Base-by-base conservation (phyloP, 495 filamentous ascomycete species). In the Penicillium pancosmium region DNA sequence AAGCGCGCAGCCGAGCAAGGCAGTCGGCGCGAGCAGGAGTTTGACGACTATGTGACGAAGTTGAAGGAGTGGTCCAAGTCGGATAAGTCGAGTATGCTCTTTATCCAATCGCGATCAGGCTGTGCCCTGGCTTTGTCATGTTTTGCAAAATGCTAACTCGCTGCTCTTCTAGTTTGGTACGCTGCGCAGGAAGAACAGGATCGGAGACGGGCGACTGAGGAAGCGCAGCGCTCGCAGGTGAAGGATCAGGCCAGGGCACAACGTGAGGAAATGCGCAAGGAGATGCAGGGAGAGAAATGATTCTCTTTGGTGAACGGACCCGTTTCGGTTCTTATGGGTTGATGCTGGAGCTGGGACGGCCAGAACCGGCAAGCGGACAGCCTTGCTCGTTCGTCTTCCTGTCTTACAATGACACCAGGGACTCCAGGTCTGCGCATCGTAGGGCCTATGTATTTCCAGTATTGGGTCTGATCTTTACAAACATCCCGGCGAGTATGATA, bases 61-160 rank as follows among this genome's bases (percentile, higher is more conserved):
- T 74, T 98, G 68, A 96, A 93, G 81, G 82, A 93, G 63, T 90
- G 93, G 78, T 90, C 91, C 9, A 96, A 93, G 73, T 92, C 89
- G 1, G 85, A 92, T 68, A 96, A 95, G 75, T 89, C 90, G 40
- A 95, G 87, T 90, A 38, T 38, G 36, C 36, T 38, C 8, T 38
- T 38, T 15, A 5, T 2, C 36, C 36, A 31, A 31, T 38, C 12
- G 1, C 36, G 11, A 38, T 7, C 31, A 8, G 27, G 8, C 27
- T 31, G 6, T 31, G 27, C 8, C 27, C 27, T 31, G 27, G 27
- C 27, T 31, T 6, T 7, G 4, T 31, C 27, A 31, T 31, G 27
- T 9, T 31, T 31, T 31, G 27, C 27, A 31, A 8, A 23, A 40
- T 38, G 50, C 60, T 52, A 54, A 64, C 19, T 13, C 11, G 49